phyloP scores from a whole-genome alignment of 805 yeast species.

The Cyberlindnera sargentensis region DNA sequence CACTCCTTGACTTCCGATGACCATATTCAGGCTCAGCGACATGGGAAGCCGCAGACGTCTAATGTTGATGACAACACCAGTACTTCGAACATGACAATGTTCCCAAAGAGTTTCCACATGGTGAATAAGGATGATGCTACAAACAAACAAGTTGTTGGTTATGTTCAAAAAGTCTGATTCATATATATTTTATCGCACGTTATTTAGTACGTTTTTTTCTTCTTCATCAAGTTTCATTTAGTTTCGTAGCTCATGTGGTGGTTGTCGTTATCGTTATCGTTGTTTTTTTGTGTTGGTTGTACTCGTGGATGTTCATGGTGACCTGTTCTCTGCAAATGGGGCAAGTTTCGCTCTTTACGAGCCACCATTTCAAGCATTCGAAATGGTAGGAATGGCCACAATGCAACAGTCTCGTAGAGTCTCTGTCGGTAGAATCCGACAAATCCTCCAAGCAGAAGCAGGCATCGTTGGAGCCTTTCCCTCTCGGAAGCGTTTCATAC shows the following conservation, averaged over 20 bases:
- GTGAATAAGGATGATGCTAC: background rate
- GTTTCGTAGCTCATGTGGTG: too few species aligned
- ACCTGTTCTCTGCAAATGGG: constrained; percentile 17
- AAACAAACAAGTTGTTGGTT: constrained; percentile 1
- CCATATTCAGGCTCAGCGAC: too few species aligned
- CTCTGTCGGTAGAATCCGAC: background rate
- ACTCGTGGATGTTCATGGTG: too few species aligned
- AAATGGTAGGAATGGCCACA: constrained; percentile 19
- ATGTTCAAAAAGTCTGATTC: background rate
- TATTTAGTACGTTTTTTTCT: background rate
- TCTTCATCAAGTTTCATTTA: background rate
- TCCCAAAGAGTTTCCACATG: background rate
- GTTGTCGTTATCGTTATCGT: too few species aligned
- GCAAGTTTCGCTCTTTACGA: constrained; percentile 16
- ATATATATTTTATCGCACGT: background rate
- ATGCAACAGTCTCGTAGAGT: constrained; percentile 4
- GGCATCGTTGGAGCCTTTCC: too few species aligned
- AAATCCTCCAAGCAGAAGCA: constrained; percentile 17
- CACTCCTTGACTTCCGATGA: background rate
- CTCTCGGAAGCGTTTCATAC: constrained; percentile 1
- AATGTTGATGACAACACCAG: background rate
- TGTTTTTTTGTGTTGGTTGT: too few species aligned
- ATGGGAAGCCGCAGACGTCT: background rate
- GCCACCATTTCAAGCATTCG: constrained; percentile 20
- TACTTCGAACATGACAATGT: background rate